Conservation (phyloP, 495 filamentous ascomycete species). For the Penicillium ucsense region DNA sequence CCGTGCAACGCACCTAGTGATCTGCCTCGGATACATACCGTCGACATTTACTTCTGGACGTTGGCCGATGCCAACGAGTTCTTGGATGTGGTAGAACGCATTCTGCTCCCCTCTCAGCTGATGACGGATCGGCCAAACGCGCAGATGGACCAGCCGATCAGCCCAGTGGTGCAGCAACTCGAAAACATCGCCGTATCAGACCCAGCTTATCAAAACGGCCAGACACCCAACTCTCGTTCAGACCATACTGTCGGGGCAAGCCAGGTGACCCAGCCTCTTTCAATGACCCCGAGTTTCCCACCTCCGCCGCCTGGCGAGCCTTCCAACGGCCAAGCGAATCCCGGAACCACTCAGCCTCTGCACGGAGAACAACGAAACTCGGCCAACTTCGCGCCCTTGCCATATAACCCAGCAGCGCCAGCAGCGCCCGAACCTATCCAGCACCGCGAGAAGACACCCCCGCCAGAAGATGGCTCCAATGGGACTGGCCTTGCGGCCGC, state of each 20-base stretch:
- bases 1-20: constrained; percentile 59
- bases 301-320: constrained; percentile 36
- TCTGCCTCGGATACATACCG: constrained; percentile 65
- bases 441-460: constrained; percentile 84
- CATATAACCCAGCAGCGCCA: constrained; percentile 87
- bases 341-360: constrained; percentile 17
- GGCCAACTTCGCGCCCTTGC: constrained; percentile 55
- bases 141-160: constrained; percentile 48
- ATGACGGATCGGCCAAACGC: constrained; percentile 32
- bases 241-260: constrained; percentile 21
- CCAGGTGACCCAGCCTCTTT: constrained; percentile 21
- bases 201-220: constrained; percentile 47
- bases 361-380: constrained; percentile 30
- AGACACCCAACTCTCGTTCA: constrained; percentile 38
- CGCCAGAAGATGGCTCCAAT: constrained; percentile 58
- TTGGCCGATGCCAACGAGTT: constrained; percentile 65
- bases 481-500: constrained; percentile 66
- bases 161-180: constrained; percentile 73
- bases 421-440: constrained; percentile 73
- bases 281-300: constrained; percentile 16
- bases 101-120: constrained; percentile 50
- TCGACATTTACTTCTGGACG: constrained; percentile 90
- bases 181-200: constrained; percentile 70
- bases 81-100: constrained; percentile 50
- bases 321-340: constrained; percentile 15